Percentiles rank a stretch among this genome's conserved stretches.
Conservation (phyloP, 345 rosid species). For the Eutrema yunnanense region DNA sequence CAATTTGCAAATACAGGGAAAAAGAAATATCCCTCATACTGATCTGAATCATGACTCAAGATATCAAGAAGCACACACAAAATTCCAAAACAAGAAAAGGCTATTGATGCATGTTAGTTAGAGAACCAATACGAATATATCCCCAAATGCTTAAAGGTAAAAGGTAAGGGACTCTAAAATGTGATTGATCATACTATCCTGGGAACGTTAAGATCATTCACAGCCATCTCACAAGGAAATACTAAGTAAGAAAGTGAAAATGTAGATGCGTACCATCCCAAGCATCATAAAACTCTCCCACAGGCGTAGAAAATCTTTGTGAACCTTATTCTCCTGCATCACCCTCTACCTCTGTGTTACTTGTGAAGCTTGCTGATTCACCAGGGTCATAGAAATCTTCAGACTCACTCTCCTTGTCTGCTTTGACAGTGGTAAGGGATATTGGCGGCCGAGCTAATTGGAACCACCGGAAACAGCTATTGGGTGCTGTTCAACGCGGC, state of each 20-base stretch:
- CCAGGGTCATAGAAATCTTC: constrained; percentile 68
- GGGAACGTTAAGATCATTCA: neutral
- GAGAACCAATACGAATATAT: too few species aligned
- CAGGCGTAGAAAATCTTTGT: constrained; percentile 38
- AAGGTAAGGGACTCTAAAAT: constrained; percentile 2
- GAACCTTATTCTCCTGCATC: constrained; percentile 38
- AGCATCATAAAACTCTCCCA: constrained; percentile 72
- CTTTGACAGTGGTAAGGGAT: constrained; percentile 20
- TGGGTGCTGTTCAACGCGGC: too few species aligned
- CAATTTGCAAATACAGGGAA: too few species aligned
- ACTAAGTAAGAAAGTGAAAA: neutral
- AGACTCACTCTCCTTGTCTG: constrained; percentile 39
- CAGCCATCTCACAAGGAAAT: neutral
- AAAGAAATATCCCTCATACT: too few species aligned
- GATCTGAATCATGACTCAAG: too few species aligned
- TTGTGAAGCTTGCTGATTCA: constrained; percentile 54
- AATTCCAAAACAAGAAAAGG: too few species aligned
- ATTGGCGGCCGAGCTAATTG: too few species aligned
- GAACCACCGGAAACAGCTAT: too few species aligned
- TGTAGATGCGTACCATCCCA: constrained; percentile 58
- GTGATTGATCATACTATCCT: neutral
- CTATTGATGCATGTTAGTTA: too few species aligned
- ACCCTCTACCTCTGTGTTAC: constrained; percentile 66
- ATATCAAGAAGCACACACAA: too few species aligned
- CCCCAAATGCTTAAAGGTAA: neutral